phyloP scores from a whole-genome alignment of 2,329 filamentous ascomycete species.

The Fusarium nisikadoi region DNA sequence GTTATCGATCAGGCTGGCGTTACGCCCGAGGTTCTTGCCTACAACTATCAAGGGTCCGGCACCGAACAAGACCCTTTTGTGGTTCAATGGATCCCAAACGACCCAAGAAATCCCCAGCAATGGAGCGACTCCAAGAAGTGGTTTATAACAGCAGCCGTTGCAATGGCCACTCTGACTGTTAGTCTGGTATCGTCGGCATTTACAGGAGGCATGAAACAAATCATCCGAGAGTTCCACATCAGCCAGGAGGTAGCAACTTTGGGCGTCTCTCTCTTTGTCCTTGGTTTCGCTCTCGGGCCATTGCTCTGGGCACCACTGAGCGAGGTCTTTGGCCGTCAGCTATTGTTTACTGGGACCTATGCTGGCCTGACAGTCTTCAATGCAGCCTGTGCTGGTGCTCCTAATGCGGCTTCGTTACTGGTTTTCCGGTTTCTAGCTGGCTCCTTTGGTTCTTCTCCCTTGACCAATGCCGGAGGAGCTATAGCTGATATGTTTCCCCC shows the following conservation, averaged over 20 bases:
- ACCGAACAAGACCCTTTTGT: neutral
- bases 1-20: neutral
- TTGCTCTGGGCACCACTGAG: neutral
- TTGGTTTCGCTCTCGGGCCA: neutral
- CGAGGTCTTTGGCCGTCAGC: neutral
- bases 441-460: neutral
- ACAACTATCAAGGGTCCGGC: neutral
- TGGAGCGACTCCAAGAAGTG: neutral
- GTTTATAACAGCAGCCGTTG: rapidly evolving
- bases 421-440: neutral
- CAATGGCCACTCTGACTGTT: neutral
- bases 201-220: neutral
- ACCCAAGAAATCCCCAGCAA: neutral
- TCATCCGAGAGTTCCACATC: neutral
- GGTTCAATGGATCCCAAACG: neutral
- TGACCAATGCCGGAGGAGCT: neutral
- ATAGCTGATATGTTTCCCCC: neutral
- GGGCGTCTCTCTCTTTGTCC: neutral
- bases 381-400: neutral
- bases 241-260: neutral
- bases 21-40: neutral
- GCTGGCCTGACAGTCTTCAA: neutral
- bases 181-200: neutral
- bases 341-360: neutral
- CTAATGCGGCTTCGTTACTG: neutral